phyloP scores from a whole-genome alignment of 2,329 filamentous ascomycete genomes.

The Phoma sp. region DNA sequence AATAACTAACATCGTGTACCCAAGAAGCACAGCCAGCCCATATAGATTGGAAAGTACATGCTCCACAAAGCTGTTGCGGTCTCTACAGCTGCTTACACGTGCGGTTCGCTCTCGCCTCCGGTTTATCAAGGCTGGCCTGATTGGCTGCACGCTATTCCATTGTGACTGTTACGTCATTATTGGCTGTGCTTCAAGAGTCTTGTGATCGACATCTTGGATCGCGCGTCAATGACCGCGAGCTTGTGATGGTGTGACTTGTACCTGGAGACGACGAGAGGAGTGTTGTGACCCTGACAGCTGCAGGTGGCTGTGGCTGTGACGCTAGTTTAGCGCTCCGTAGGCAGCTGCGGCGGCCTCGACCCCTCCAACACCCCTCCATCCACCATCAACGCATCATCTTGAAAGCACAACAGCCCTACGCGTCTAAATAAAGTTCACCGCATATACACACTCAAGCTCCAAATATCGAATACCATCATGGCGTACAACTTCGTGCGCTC shows the following conservation, averaged over 20 bases:
- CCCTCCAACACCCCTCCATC: slow-evolving; percentile 13
- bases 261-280: background rate
- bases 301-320: slow-evolving; percentile 2
- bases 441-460: background rate
- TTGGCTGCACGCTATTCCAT: too few species aligned
- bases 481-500: slow-evolving; percentile 82
- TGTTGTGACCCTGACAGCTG: slow-evolving; percentile 7
- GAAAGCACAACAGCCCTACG: slow-evolving; percentile 3
- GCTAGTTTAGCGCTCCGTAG: slow-evolving; percentile 1
- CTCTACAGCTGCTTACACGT: too few species aligned
- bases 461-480: slow-evolving; percentile 59
- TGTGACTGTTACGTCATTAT: background rate
- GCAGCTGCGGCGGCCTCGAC: slow-evolving; percentile 8
- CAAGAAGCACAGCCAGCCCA: too few species aligned
- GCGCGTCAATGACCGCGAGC: background rate
- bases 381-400: background rate
- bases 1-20: too few species aligned
- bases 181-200: background rate
- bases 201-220: background rate
- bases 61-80: too few species aligned
- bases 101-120: too few species aligned
- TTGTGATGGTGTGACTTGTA: slow-evolving; percentile 8
- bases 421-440: background rate
- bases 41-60: too few species aligned
- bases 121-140: too few species aligned